phyloP scores from a whole-genome alignment of 2,329 filamentous ascomycete genomes.

The Myriosclerotinia curreyana region DNA sequence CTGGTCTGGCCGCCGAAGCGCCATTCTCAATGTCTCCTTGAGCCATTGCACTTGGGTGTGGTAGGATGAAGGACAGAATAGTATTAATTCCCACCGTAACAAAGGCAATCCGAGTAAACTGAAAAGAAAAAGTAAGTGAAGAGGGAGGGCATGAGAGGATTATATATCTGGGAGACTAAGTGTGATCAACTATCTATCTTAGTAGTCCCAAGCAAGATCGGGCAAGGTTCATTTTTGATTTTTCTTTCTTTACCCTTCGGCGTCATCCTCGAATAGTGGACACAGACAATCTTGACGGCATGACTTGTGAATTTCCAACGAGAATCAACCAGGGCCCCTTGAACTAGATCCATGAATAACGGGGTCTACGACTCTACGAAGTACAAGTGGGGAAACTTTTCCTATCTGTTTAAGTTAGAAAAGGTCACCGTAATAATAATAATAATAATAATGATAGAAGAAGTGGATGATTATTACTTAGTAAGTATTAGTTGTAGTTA shows the following conservation, averaged over 20 bases:
- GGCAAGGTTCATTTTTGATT: conserved; percentile 16
- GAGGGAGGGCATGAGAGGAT: neutral
- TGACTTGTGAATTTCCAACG: conserved; percentile 9
- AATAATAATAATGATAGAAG: no score
- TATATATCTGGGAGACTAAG: conserved; percentile 20
- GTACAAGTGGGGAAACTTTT: no score
- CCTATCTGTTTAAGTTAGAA: neutral
- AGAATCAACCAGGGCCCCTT: conserved; percentile 2
- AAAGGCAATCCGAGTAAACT: conserved; percentile 17
- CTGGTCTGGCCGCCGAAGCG: conserved; percentile 17
- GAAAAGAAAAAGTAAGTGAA: neutral
- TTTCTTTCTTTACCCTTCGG: conserved; percentile 19
- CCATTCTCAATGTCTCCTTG: conserved; percentile 20
- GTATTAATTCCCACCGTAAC: conserved; percentile 20
- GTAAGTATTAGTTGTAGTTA: neutral
- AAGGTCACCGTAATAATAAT: conserved; percentile 10
- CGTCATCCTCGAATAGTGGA: conserved; percentile 21
- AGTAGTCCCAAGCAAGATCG: conserved; percentile 19
- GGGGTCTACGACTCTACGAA: no score
- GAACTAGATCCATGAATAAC: neutral
- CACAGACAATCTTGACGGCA: conserved; percentile 19
- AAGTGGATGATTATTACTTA: conserved; percentile 14
- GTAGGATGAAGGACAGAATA: conserved; percentile 21
- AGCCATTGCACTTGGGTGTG: conserved; percentile 17
- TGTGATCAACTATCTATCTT: conserved; percentile 18